A percentile compares a stretch with the other conserved stretches of the same genome.
These are phyloP conservation scores for Mycena sanguinolenta DNA, from an alignment of 768 basidiomycete genomes.

Conservation along the genomic window DNA sequence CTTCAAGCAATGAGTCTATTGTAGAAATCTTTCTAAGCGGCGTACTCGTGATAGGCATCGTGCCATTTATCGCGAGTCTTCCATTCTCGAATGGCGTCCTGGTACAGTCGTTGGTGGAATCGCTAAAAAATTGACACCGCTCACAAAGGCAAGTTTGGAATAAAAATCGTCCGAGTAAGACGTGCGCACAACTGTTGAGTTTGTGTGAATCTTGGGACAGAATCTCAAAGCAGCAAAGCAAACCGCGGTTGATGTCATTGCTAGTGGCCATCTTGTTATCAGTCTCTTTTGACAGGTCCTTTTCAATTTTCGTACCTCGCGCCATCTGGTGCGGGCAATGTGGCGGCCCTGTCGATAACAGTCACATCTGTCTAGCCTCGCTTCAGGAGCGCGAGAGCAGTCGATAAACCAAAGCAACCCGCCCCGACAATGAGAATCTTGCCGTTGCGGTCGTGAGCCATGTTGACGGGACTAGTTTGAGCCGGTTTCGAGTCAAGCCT, in stretches of 20 bases:
- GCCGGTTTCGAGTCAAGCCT: no score
- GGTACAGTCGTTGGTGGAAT: slow-evolving; percentile 25
- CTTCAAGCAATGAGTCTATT: slow-evolving; percentile 49
- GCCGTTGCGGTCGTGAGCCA: slow-evolving; percentile 42
- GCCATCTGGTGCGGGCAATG: slow-evolving; percentile 85
- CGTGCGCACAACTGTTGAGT: slow-evolving; percentile 73
- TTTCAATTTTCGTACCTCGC: no score
- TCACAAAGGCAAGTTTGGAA: slow-evolving; percentile 63
- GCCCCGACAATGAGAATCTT: slow-evolving; percentile 80
- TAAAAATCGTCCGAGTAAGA: slow-evolving; percentile 81
- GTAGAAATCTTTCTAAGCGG: slow-evolving; percentile 33
- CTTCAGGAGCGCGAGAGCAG: slow-evolving; percentile 82
- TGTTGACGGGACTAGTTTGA: slow-evolving; percentile 39
- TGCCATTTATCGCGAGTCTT: slow-evolving; percentile 74
- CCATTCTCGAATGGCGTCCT: slow-evolving; percentile 85
- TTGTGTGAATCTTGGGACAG: slow-evolving; percentile 2
- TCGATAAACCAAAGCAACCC: slow-evolving; percentile 89
- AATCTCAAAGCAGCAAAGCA: slow-evolving; percentile 16
- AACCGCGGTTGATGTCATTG: slow-evolving; percentile 67
- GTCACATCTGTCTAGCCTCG: slow-evolving; percentile 79
- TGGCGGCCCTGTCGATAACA: slow-evolving; percentile 77
- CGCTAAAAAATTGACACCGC: neutral
- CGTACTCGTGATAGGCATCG: slow-evolving; percentile 88
- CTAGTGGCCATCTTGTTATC: no score
- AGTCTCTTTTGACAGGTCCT: no score